Conservation (phyloP, 2,329 filamentous ascomycete species). For the Pseudogymnoascus sp. region DNA sequence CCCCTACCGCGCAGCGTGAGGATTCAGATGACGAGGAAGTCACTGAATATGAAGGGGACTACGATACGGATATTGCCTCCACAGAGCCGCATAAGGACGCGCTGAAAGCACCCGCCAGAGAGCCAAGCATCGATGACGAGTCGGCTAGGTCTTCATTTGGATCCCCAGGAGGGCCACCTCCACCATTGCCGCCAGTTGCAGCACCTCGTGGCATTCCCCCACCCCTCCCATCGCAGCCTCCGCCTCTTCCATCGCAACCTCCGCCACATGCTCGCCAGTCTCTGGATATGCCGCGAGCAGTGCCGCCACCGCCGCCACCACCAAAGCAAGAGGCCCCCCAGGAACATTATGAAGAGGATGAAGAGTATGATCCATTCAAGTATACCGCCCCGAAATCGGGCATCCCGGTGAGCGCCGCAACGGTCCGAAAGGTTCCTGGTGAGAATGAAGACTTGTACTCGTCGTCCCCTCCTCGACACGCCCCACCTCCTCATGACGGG, state of each 20-base stretch:
- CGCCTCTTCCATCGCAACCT: conserved; percentile 33
- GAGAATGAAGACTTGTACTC: conserved; percentile 28
- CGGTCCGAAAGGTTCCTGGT: conserved; percentile 17
- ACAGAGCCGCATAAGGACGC: conserved; percentile 91
- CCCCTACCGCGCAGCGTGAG: conserved; percentile 37
- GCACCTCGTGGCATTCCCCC: conserved; percentile 56
- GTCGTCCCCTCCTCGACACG: conserved; percentile 27
- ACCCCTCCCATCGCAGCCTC: conserved; percentile 54
- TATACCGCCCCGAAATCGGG: conserved; percentile 35
- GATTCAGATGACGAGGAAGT: conserved; percentile 72
- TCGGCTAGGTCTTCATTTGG: conserved; percentile 42
- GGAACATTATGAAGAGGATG: conserved; percentile 52
- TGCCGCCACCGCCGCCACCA: conserved; percentile 57
- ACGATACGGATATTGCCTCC: conserved; percentile 95
- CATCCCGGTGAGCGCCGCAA: conserved; percentile 14
- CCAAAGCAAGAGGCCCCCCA: conserved; percentile 26
- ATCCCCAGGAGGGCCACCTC: conserved; percentile 36
- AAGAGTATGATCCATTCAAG: conserved; percentile 64
- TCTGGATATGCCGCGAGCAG: conserved; percentile 60
- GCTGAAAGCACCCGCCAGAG: conserved; percentile 69
- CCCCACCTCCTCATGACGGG: conserved; percentile 29
- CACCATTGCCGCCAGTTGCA: conserved; percentile 43
- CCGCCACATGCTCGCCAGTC: conserved; percentile 45
- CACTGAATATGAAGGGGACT: conserved; percentile 94
- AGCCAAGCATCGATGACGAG: conserved; percentile 66